Percentiles rank a stretch among this genome's conserved stretches.
Evolutionary conservation across 495 filamentous ascomycete species (phyloP).

Genomic region (Aspergillus heteromorphus): DNA sequence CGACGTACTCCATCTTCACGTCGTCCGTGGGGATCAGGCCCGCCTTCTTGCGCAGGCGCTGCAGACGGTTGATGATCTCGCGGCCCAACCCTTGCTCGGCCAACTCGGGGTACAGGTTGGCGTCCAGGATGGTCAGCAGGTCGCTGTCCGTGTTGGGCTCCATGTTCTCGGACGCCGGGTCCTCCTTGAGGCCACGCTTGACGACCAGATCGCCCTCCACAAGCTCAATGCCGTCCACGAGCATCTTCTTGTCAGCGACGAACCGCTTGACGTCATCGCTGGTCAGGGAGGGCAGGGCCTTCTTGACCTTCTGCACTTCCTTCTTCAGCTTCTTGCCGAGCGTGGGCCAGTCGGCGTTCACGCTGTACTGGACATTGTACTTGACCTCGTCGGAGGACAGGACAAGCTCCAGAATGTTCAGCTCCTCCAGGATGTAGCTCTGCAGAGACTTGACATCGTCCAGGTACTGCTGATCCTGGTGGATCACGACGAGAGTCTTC

Average conservation of each 20-base stretch:
- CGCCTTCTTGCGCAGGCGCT: slow-evolving; percentile 76
- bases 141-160: slow-evolving; percentile 84
- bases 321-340: slow-evolving; percentile 97
- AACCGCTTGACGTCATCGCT: slow-evolving; percentile 75
- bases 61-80: slow-evolving; percentile 80
- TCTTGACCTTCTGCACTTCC: slow-evolving; percentile 83
- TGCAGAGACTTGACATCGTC: slow-evolving; percentile 81
- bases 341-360: slow-evolving; percentile 84
- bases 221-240: slow-evolving; percentile 79
- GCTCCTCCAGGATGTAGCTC: slow-evolving; percentile 79
- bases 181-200: slow-evolving; percentile 68
- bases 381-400: slow-evolving; percentile 81
- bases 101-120: slow-evolving; percentile 65
- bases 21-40: slow-evolving; percentile 77
- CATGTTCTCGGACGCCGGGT: slow-evolving; percentile 59
- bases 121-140: slow-evolving; percentile 77
- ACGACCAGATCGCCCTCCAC: slow-evolving; percentile 78
- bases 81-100: slow-evolving; percentile 70
- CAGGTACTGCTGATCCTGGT: slow-evolving; percentile 74
- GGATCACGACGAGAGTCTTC: slow-evolving; percentile 85
- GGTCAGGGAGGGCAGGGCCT: slow-evolving; percentile 73
- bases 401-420: slow-evolving; percentile 83
- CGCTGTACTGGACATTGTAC: slow-evolving; percentile 87
- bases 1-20: slow-evolving; percentile 76
- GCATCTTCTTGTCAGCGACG: slow-evolving; percentile 61